Base-by-base conservation (phyloP, 2,329 filamentous ascomycete species). In the Pyrenophora tritici-repentis region DNA sequence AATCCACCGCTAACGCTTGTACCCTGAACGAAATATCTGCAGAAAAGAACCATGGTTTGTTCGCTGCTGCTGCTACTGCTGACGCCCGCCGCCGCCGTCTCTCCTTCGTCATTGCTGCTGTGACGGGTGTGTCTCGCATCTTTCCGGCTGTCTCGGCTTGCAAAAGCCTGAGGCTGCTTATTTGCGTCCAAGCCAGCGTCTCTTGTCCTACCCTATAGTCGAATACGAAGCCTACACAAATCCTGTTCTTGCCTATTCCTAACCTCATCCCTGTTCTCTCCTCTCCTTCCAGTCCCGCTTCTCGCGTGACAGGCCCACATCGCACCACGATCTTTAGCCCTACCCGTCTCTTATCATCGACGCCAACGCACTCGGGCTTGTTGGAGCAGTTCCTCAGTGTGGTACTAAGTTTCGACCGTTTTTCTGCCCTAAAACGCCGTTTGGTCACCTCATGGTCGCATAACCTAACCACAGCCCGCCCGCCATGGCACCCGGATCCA, bases 221-320 rank as follows among this genome's bases (percentile, higher is more conserved):
- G 22, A 24, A 47, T 35, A 17, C 31, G 18, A 33, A 50, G 36
- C 33, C 32, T 33, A 51, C 39, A 41, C n/a, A 24, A 14, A 18
- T 20, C 31, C 16, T 37, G 44, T 50, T 33, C 26, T 43, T 50
- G 29, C 41, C 47, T 47, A 49, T 43, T 5, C 18, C 18, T 20
- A 20, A 20, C 5, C 56, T 17, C 20, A 24, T 38, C 29, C 42
- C 54, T 51, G 45, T 44, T 48, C 35, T 36, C 39, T 16, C 42
- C 17, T 22, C 20, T 22, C 20, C 7, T 7, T 7, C 32, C 34
- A 46, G 37, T 29, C 49, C 49, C 49, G 41, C 52, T 39, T 43
- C 56, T 63, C 60, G 58, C 55, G 43, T 60, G 59, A 55, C 58
- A 42, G 51, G 47, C 62, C 60, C 62, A 65, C 55, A 50, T 41